phyloP scores from a whole-genome alignment of 2,329 filamentous ascomycete genomes.

The Fusarium incarnatum region DNA sequence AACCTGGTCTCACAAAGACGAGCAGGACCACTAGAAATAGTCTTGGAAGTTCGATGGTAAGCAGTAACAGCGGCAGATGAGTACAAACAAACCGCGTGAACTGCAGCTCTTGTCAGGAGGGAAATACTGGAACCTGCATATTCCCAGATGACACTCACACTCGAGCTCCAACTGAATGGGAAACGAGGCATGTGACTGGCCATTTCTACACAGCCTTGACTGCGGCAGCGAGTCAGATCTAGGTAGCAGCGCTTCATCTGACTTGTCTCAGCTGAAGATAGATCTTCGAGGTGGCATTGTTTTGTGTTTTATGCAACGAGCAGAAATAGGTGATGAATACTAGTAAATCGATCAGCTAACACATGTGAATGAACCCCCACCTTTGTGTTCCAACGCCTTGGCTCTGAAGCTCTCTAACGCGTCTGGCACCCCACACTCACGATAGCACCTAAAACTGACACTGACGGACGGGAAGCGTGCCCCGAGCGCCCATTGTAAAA shows the following conservation, averaged over 20 bases:
- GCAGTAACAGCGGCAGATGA: not conserved
- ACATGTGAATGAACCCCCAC: constrained; percentile 14
- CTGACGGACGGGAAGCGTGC: constrained; percentile 28
- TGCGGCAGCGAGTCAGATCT: constrained; percentile 21
- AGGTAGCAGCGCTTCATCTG: constrained; percentile 18
- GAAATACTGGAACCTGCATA: constrained; percentile 23
- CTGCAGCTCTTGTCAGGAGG: constrained; percentile 18
- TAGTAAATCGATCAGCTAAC: not conserved
- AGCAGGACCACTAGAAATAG: not conserved
- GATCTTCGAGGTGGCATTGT: constrained; percentile 4
- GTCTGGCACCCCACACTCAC: constrained; percentile 35
- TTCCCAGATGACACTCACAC: constrained; percentile 28
- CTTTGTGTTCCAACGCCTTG: constrained; percentile 7
- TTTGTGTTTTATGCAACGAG: not conserved
- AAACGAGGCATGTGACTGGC: constrained; percentile 36
- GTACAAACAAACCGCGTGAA: constrained; percentile 12
- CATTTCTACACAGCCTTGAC: constrained; percentile 19
- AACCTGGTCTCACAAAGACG: not conserved
- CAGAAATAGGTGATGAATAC: not conserved
- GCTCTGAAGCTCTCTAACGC: constrained; percentile 13
- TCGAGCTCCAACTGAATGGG: constrained; percentile 25
- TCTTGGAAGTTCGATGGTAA: not conserved
- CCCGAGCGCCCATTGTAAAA: constrained; percentile 29
- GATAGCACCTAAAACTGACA: constrained; percentile 16
- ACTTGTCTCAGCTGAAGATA: constrained; percentile 12